These are phyloP conservation scores for Cladosporium sp. DNA, from an alignment of 2,329 filamentous ascomycete species.

Conservation along the genomic window DNA sequence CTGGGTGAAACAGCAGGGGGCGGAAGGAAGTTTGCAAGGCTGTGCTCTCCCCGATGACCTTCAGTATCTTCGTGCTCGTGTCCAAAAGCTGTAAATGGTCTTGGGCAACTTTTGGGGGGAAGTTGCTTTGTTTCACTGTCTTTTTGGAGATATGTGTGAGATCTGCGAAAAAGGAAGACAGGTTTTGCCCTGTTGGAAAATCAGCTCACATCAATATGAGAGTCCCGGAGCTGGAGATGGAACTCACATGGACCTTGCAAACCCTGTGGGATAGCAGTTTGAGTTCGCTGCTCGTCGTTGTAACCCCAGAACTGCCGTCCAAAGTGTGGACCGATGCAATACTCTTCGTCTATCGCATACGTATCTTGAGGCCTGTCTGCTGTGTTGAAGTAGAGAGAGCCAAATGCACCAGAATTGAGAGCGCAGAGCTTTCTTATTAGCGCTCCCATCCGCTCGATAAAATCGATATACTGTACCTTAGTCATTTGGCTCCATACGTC, in stretches of 20 bases:
- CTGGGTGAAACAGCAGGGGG: slow-evolving; percentile 38
- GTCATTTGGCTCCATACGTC: slow-evolving; percentile 14
- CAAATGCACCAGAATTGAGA: not conserved
- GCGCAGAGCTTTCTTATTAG: not conserved
- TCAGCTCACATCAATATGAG: not conserved
- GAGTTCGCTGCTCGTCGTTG: not conserved
- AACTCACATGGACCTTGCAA: not conserved
- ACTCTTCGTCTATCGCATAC: not conserved
- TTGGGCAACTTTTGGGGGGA: not conserved
- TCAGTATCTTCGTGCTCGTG: not conserved
- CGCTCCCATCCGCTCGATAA: not conserved
- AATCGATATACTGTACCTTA: slow-evolving; percentile 34
- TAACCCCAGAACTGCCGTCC: not conserved
- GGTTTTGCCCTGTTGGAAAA: not conserved
- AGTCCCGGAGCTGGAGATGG: not conserved
- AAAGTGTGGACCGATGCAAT: not conserved
- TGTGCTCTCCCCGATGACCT: not conserved
- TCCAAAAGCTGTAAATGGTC: not conserved
- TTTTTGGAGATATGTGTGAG: not conserved
- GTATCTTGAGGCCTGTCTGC: not conserved
- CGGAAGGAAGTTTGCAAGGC: not conserved
- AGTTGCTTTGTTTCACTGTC: not conserved
- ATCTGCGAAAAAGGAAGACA: not conserved
- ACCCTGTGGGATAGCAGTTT: not conserved
- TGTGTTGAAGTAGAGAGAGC: not conserved